phyloP scores from a whole-genome alignment of 1,284 basidiomycete genomes.

The Violaceomyces palustris region DNA sequence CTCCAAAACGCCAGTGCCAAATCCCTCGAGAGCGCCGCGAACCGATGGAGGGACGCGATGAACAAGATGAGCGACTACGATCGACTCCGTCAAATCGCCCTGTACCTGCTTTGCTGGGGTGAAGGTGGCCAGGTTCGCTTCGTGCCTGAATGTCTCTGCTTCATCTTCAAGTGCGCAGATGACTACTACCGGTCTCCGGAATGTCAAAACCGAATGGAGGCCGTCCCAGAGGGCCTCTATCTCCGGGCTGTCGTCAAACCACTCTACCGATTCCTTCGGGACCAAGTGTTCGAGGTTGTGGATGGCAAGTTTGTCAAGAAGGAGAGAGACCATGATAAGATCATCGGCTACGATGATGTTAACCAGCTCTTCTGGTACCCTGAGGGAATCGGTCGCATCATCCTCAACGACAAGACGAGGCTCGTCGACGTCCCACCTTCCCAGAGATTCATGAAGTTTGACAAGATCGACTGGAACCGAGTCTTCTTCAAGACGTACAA shows the following conservation, averaged over 20 bases:
- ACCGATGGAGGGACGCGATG: slow-evolving; percentile 96
- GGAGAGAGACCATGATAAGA: slow-evolving; percentile 87
- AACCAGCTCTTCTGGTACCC: slow-evolving; percentile 99
- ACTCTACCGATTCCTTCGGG: slow-evolving; percentile 92
- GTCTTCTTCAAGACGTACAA: slow-evolving; percentile 53
- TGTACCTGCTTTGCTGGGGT: slow-evolving; percentile 95
- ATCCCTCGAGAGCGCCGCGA: slow-evolving; percentile 73
- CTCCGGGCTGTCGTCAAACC: slow-evolving; percentile 87
- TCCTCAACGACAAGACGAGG: slow-evolving; percentile 74
- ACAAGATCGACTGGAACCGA: slow-evolving; percentile 52
- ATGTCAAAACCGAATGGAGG: slow-evolving; percentile 87
- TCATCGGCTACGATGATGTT: slow-evolving; percentile 98
- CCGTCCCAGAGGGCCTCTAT: slow-evolving; percentile 92
- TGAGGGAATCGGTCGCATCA: slow-evolving; percentile 90
- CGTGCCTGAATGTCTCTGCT: slow-evolving; percentile 91
- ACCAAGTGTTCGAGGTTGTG: slow-evolving; percentile 94
- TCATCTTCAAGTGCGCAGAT: slow-evolving; percentile 99
- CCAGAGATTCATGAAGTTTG: slow-evolving; percentile 53
- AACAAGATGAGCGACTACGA: slow-evolving; percentile 98
- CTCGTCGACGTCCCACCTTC: slow-evolving; percentile 55
- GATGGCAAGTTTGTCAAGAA: slow-evolving; percentile 87
- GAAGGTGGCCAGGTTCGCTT: slow-evolving; percentile 99
- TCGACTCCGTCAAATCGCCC: slow-evolving; percentile 87
- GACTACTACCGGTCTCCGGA: slow-evolving; percentile 99
- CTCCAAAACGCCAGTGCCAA: slow-evolving; percentile 69